Conservation (phyloP, 352 stramenopile genomes). For the Globisporangium viniferum region DNA sequence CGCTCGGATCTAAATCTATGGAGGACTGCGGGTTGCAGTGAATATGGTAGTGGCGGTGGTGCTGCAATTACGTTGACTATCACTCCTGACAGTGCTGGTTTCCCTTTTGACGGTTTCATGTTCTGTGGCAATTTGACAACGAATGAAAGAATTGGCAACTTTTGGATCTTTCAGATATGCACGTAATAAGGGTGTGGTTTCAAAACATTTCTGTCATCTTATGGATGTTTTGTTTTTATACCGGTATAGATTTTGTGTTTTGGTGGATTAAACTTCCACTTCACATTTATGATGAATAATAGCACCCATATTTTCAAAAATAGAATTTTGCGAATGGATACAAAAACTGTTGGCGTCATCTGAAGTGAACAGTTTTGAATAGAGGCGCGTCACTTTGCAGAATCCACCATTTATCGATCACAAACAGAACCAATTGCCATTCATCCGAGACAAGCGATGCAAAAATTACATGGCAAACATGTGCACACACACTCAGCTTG, state of each 20-base stretch:
- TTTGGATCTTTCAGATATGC: background rate
- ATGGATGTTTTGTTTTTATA: no score
- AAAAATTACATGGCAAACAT: no score
- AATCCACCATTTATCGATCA: background rate
- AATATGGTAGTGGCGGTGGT: background rate
- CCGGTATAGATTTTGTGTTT: no score
- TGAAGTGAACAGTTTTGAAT: no score
- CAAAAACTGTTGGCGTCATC: background rate
- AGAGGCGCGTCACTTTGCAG: background rate
- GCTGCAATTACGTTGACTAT: background rate
- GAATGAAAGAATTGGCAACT: background rate
- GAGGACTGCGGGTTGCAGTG: no score
- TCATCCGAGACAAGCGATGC: no score
- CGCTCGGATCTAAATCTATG: no score
- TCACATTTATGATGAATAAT: background rate
- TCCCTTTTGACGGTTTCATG: background rate
- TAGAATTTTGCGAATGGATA: background rate
- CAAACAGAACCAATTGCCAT: no score
- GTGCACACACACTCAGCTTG: no score
- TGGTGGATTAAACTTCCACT: no score
- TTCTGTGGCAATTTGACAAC: no score
- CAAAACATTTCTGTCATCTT: no score
- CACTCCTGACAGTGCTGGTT: background rate
- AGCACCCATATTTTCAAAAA: background rate
- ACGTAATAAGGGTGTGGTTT: background rate